These are phyloP conservation scores for Fusarium lateritium DNA, from an alignment of 2,329 filamentous ascomycete genomes.

Conservation along the genomic window DNA sequence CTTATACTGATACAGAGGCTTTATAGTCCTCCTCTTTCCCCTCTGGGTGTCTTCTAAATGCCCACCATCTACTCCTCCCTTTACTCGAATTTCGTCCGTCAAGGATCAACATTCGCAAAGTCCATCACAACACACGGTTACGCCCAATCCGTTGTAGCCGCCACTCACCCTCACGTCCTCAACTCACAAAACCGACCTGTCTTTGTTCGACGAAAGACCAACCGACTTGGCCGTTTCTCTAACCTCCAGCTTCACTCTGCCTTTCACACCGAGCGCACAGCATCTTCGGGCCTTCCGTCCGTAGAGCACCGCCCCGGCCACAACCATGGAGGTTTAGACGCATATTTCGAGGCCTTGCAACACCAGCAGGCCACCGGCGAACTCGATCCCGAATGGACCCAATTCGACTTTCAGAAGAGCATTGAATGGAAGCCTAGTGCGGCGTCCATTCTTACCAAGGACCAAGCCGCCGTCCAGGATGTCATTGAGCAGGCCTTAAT, in stretches of 20 bases:
- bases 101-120: constrained; percentile 88
- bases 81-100: constrained; percentile 90
- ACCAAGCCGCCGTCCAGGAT: constrained; percentile 62
- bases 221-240: constrained; percentile 67
- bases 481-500: constrained; percentile 53
- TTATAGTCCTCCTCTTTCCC: constrained; percentile 67
- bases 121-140: constrained; percentile 97
- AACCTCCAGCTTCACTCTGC: constrained; percentile 80
- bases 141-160: constrained; percentile 96
- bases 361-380: constrained; percentile 76
- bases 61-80: constrained; percentile 78
- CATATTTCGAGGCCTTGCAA: constrained; percentile 93
- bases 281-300: constrained; percentile 60
- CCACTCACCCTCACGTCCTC: constrained; percentile 84
- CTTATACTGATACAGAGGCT: constrained; percentile 45
- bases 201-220: constrained; percentile 71
- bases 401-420: constrained; percentile 89
- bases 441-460: constrained; percentile 71
- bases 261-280: constrained; percentile 74
- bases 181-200: constrained; percentile 79
- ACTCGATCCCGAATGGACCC: constrained; percentile 86
- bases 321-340: constrained; percentile 80
- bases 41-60: constrained; percentile 89
- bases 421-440: constrained; percentile 87
- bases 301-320: constrained; percentile 69